These are phyloP conservation scores for Taphrina populina DNA, from an alignment of 1,139 yeast genomes.

Conservation along the genomic window DNA sequence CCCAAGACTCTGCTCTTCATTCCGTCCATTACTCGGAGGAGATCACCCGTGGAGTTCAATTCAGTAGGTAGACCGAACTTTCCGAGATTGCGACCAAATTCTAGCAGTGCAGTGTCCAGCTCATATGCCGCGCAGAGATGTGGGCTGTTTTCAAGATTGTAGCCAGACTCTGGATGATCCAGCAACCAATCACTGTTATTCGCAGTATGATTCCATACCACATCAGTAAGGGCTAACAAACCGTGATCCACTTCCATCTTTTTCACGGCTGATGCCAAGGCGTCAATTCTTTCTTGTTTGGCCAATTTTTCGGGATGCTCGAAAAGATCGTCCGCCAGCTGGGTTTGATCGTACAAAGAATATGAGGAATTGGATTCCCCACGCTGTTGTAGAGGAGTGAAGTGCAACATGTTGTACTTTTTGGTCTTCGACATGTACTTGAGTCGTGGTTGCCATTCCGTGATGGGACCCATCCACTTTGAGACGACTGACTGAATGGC, in stretches of 20 bases:
- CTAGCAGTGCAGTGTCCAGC: slow-evolving; percentile 65
- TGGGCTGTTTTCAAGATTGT: slow-evolving; percentile 82
- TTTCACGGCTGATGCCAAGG: slow-evolving; percentile 52
- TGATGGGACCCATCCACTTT: slow-evolving; percentile 77
- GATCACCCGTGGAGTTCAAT: slow-evolving; percentile 54
- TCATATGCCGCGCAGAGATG: slow-evolving; percentile 82
- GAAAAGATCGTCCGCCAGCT: slow-evolving; percentile 68
- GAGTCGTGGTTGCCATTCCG: slow-evolving; percentile 67
- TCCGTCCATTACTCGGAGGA: slow-evolving; percentile 63
- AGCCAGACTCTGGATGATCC: slow-evolving; percentile 87
- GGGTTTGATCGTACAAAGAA: slow-evolving; percentile 80
- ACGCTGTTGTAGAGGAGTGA: slow-evolving; percentile 85
- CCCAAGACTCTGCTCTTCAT: slow-evolving; percentile 65
- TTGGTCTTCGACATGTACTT: slow-evolving; percentile 57
- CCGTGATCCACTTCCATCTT: slow-evolving; percentile 58
- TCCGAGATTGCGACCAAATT: slow-evolving; percentile 59
- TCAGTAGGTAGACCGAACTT: slow-evolving; percentile 61
- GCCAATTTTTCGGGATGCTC: slow-evolving; percentile 44
- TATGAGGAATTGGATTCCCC: slow-evolving; percentile 92
- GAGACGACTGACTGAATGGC: slow-evolving; percentile 83
- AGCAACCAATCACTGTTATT: slow-evolving; percentile 81
- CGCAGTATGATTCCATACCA: slow-evolving; percentile 94
- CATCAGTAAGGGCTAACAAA: slow-evolving; percentile 78
- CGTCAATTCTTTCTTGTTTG: slow-evolving; percentile 42
- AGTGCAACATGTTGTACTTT: slow-evolving; percentile 93